Evolutionary conservation across 2,329 filamentous ascomycete genomes (phyloP).

Genomic region (Pyricularia grisea): DNA sequence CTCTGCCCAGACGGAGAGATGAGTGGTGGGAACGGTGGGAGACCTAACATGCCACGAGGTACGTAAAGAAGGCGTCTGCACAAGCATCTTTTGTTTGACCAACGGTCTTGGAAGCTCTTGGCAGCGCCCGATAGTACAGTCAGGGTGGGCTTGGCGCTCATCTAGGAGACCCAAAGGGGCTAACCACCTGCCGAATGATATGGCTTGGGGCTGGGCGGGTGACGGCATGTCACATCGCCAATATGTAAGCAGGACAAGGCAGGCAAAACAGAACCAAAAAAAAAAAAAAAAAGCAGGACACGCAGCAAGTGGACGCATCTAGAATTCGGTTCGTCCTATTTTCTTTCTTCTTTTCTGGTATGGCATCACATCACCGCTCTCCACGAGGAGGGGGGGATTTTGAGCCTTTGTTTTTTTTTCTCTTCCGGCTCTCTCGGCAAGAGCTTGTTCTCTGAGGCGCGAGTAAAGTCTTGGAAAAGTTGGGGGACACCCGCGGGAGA

Average conservation of each 20-base stretch:
- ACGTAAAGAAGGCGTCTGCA: background rate
- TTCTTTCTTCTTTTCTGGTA: background rate
- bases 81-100: background rate
- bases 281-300: background rate
- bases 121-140: background rate
- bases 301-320: background rate
- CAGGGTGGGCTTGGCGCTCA: background rate
- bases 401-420: too few species aligned
- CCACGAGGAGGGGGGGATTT: background rate
- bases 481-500: background rate
- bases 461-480: background rate
- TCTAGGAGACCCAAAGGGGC: background rate
- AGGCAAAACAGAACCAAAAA: too few species aligned
- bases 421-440: background rate
- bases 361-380: background rate
- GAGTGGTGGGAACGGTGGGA: background rate
- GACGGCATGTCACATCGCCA: background rate
- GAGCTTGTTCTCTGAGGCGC: background rate
- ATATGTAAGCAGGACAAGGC: background rate
- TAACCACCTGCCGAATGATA: background rate
- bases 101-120: background rate
- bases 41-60: too few species aligned
- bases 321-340: too few species aligned
- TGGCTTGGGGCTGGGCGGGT: background rate
- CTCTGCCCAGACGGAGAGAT: background rate